Percentiles rank a stretch among this genome's conserved stretches.
Conservation (phyloP, 2,329 filamentous ascomycete genomes). For the Phaeosphaeria sp. region DNA sequence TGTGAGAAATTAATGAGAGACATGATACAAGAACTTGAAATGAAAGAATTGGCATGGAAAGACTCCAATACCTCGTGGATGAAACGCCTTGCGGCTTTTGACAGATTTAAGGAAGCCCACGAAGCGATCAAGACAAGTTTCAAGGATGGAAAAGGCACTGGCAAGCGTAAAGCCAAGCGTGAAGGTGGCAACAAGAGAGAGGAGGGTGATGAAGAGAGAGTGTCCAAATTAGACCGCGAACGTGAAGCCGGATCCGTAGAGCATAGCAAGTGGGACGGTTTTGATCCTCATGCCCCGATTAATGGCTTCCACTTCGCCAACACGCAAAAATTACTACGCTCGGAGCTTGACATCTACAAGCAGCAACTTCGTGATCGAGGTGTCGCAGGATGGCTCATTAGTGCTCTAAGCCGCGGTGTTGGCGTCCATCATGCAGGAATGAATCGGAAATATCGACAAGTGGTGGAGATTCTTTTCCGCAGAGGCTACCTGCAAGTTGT, state of each 20-base stretch:
- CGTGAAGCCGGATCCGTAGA: slow-evolving; percentile 65
- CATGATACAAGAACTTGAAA: too few species aligned
- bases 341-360: slow-evolving; percentile 65
- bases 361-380: slow-evolving; percentile 59
- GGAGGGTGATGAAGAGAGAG: too few species aligned
- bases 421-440: slow-evolving; percentile 83
- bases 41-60: slow-evolving; percentile 65
- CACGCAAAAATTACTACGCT: slow-evolving; percentile 62
- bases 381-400: slow-evolving; percentile 61
- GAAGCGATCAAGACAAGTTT: too few species aligned
- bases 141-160: too few species aligned
- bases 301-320: slow-evolving; percentile 72
- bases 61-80: slow-evolving; percentile 66
- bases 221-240: slow-evolving; percentile 63
- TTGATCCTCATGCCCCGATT: slow-evolving; percentile 70
- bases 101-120: too few species aligned
- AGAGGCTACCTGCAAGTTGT: slow-evolving; percentile 74
- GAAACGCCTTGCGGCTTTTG: too few species aligned
- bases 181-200: too few species aligned
- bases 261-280: slow-evolving; percentile 64
- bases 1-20: too few species aligned
- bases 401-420: slow-evolving; percentile 71
- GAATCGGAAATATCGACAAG: slow-evolving; percentile 77
- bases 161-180: too few species aligned
- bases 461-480: slow-evolving; percentile 76